phyloP scores from a whole-genome alignment of 495 filamentous ascomycete genomes.

The Saxispiralis lemnorum region DNA sequence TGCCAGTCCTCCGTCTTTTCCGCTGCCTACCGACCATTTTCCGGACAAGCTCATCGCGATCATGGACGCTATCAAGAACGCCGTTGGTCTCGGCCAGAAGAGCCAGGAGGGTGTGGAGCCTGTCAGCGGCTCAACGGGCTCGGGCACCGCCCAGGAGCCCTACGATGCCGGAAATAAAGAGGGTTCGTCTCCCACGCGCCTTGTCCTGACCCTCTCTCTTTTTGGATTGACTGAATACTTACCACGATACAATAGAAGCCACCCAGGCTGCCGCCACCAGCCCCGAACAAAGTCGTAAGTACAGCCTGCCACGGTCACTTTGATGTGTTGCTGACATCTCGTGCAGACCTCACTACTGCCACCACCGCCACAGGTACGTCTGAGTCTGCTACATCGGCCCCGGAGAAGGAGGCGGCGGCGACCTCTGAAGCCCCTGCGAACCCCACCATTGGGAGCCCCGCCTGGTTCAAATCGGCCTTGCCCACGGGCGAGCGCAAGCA shows the following conservation, averaged over 20 bases:
- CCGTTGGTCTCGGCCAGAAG: slow-evolving; percentile 9
- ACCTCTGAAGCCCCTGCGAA: background rate
- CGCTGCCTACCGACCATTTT: too few relatives aligned
- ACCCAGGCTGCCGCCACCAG: background rate
- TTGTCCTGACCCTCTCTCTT: background rate
- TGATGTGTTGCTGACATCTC: background rate
- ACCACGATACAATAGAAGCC: background rate
- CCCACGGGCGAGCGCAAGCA: slow-evolving; percentile 1
- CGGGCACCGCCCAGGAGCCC: slow-evolving; percentile 13
- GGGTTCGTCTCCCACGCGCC: background rate
- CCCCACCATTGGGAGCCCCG: slow-evolving; percentile 3
- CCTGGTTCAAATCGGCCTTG: slow-evolving; percentile 4
- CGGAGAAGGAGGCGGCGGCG: background rate
- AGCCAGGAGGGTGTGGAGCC: slow-evolving; percentile 17
- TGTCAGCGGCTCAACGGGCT: slow-evolving; percentile 14
- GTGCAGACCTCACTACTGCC: background rate
- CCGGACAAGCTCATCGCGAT: too few relatives aligned
- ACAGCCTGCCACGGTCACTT: background rate
- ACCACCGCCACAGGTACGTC: slow-evolving; percentile 10
- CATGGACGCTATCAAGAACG: slow-evolving; percentile 13
- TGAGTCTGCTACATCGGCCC: background rate
- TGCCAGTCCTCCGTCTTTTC: too few relatives aligned
- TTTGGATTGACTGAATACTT: background rate
- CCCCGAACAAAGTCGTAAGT: background rate
- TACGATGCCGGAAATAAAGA: slow-evolving; percentile 18